Evolutionary conservation across 257 asterid species (phyloP), one percentile per base, ranked within the genome.

Genomic region (Nicotiana undulata): DNA sequence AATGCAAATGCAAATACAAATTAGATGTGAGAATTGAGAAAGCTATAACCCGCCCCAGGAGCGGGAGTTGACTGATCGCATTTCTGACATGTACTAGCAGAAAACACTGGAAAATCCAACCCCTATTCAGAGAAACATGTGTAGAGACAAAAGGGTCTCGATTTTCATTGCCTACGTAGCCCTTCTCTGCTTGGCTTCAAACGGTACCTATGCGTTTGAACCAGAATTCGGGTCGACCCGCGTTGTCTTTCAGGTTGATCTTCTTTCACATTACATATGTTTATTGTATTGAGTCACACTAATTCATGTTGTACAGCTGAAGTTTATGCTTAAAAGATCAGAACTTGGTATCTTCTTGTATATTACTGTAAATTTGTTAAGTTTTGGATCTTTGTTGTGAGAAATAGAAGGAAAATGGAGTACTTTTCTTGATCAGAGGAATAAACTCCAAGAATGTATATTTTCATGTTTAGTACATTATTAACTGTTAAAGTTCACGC

Each of bases 191-290:
- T 72, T 80, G 67, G 85, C 85, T 17, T 60, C 82, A 80, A 52
- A 17, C 59, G 86, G 85, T 11, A 86, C 85, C 29, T 52, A 74
- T 77, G 93, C 93, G 85, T 22, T 82, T 79, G 85, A 65, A 82
- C 88, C 95, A n/a, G 88, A 86, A 86, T 32, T 91, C 81, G 92
- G 93, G 82, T 88, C 95, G 46, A 31, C 91, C 17, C 92, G 93
- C 51, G 95, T 91, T 28, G 93, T 91, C 55, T 91, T 91, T 82
- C 92, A 91, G 93, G 95, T 91, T 28, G 37, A 31, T 56, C 60
- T 82, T 6, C 8, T 29, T 65, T 6, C 53, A 49, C 52, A 64
- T 65, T 26, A 13, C 56, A 7, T 9, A 72, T 18, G 26, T 63
- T 53, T 70, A 20, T 61, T 75, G 63, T 52, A 53, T 12, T 70